Evolutionary conservation across 805 yeast species (phyloP), one percentile per base, ranked within the genome.

Genomic region (Blastobotrys americana): DNA sequence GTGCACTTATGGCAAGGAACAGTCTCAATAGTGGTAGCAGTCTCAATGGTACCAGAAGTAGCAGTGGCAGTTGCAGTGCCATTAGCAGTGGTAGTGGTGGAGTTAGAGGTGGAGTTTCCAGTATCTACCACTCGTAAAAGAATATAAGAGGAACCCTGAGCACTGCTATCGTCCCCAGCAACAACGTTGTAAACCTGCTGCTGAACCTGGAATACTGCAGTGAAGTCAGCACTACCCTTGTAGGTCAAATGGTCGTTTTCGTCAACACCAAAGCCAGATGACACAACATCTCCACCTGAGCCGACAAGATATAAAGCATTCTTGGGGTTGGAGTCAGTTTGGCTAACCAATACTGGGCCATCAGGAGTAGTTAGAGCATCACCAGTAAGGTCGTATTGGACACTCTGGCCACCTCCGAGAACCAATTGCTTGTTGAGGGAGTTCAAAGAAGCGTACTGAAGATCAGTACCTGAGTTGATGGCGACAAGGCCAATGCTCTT

Each of bases 381-480:
- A 13, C 13, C 31, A 25, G 10, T 13, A 25, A 25, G 31, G 31
- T 25, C 31, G 10, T 8, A 13, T 8, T 13, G 8, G 31, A 25
- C 31, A 8, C 13, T 8, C 31, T 25, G 31, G 31, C 40, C 44
- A n/a, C 35, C 13, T n/a, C 47, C 52, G 25, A 40, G 15, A 3
- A 35, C 16, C 4, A 47, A n/a, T 13, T 15, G 40, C 27, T 40
- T 45, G 22, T 44, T 23, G 17, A 27, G 18, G 18, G 47, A 35
- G n/a, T 37, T 41, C 23, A 44, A 31, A 18, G 46, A 17, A n/a
- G 45, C 34, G 20, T 49, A 37, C 44, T 49, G 52, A 13, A 49
- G n/a, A 3, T 9, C 5, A 13, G 51, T 39, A 6, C 48, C 51
- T 17, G 48, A 43, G 19, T 27, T 23, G 34, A 49, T 47, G 28